Evolutionary conservation across 768 basidiomycete species (phyloP).

Genomic region (Scleroderma citrinum): DNA sequence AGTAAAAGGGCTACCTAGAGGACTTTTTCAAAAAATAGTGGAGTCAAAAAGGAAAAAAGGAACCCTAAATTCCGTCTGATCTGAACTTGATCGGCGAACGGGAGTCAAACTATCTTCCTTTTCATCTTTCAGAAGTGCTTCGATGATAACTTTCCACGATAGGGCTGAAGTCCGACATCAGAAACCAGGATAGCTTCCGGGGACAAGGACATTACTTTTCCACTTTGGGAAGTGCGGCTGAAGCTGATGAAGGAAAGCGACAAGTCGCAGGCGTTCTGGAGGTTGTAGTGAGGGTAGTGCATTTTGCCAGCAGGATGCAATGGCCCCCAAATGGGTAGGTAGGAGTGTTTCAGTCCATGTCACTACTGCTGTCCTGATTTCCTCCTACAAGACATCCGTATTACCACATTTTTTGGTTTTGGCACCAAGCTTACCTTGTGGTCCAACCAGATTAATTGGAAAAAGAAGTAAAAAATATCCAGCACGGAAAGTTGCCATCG

Average conservation of each 20-base stretch:
- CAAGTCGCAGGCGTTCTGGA: constrained; percentile 49
- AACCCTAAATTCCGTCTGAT: constrained; percentile 29
- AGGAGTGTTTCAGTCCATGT: constrained; percentile 56
- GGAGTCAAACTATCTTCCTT: constrained; percentile 17
- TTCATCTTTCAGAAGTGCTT: constrained; percentile 52
- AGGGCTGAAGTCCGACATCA: constrained; percentile 38
- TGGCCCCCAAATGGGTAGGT: constrained; percentile 58
- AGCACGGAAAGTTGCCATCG: constrained; percentile 63
- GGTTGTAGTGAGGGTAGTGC: constrained; percentile 50
- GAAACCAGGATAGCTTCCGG: neutral
- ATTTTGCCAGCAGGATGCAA: constrained; percentile 65
- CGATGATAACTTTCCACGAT: constrained; percentile 58
- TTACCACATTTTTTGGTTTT: neutral
- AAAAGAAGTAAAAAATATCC: constrained; percentile 55
- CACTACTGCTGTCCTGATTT: constrained; percentile 54
- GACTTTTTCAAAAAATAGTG: neutral
- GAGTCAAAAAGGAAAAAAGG: neutral
- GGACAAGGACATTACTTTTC: constrained; percentile 41
- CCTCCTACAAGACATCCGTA: constrained; percentile 43
- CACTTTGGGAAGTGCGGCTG: constrained; percentile 63
- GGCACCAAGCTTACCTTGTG: constrained; percentile 39
- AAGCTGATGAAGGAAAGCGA: constrained; percentile 61
- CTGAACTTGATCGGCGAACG: constrained; percentile 16
- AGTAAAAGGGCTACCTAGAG: constrained; percentile 52
- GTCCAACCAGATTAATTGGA: constrained; percentile 59